A percentile compares a stretch with the other conserved stretches of the same genome.
phyloP scores from a whole-genome alignment of 140 eudicot genomes.

The Erigeron philadelphicus region DNA sequence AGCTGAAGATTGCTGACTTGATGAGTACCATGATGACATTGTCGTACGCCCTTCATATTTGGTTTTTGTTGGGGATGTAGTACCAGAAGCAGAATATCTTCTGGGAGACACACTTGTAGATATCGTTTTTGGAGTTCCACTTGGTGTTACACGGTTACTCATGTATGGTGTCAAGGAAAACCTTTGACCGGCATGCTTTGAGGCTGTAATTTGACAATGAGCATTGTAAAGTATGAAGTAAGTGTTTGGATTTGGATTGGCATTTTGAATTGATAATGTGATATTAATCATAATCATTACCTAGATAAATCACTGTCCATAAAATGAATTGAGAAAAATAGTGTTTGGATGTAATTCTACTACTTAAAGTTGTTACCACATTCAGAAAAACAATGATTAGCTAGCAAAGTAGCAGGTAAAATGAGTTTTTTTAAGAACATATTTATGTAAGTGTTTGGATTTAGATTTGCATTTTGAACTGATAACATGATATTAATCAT shows the following conservation, averaged over 20 bases:
- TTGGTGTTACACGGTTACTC: slow-evolving; percentile 75
- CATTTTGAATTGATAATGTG: neutral
- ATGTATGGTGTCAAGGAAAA: slow-evolving; percentile 63
- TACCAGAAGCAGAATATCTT: slow-evolving; percentile 79
- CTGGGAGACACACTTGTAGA: slow-evolving; percentile 77
- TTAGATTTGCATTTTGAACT: neutral
- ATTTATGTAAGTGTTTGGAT: neutral
- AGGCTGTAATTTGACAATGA: slow-evolving; percentile 31
- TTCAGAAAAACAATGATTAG: too few species aligned
- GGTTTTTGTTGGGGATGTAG: slow-evolving; percentile 55
- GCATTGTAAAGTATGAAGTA: neutral
- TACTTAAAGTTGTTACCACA: neutral
- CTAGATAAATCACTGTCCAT: neutral
- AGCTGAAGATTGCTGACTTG: slow-evolving; percentile 98
- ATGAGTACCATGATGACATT: slow-evolving; percentile 78
- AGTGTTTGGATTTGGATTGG: neutral
- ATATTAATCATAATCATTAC: neutral
- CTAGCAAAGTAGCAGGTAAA: too few species aligned
- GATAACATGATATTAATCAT: neutral
- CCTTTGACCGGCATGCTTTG: slow-evolving; percentile 52
- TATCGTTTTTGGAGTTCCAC: slow-evolving; percentile 63
- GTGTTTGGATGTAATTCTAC: neutral
- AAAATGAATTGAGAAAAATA: neutral
- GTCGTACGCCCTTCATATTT: slow-evolving; percentile 62
- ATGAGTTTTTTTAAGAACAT: too few species aligned